Conservation (phyloP, 2,329 filamentous ascomycete species). For the Ascochyta clinopodiicola region DNA sequence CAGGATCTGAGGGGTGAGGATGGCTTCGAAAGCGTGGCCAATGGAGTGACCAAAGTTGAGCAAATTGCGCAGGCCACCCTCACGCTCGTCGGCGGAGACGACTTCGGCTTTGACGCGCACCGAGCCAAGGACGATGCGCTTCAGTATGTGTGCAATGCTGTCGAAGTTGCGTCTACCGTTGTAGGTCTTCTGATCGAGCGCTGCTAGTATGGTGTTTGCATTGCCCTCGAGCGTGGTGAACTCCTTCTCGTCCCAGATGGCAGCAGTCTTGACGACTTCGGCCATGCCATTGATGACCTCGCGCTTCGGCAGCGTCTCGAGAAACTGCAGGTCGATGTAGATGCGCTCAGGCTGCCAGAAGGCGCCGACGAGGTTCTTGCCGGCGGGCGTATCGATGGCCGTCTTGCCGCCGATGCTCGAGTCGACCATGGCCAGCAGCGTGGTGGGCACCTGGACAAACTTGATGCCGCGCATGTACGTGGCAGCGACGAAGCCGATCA, state of each 20-base stretch:
- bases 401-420: constrained; percentile 99
- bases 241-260: constrained; percentile 90
- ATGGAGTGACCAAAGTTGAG: constrained; percentile 99
- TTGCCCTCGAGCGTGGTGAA: constrained; percentile 85
- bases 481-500: constrained; percentile 96
- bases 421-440: constrained; percentile 95
- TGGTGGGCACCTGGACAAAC: constrained; percentile 96
- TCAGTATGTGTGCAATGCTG: constrained; percentile 64
- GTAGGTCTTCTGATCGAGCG: constrained; percentile 68
- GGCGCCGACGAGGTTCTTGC: constrained; percentile 93
- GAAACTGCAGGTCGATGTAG: constrained; percentile 91
- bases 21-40: constrained; percentile 94
- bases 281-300: constrained; percentile 99
- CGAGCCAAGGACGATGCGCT: constrained; percentile 79
- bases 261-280: constrained; percentile 96
- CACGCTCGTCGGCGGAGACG: constrained; percentile 91
- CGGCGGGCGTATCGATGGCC: constrained; percentile 92
- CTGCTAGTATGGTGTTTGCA: constrained; percentile 75
- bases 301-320: constrained; percentile 86
- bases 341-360: constrained; percentile 97
- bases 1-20: constrained; percentile 91
- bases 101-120: constrained; percentile 94
- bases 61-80: constrained; percentile 90
- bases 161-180: constrained; percentile 67
- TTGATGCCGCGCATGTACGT: constrained; percentile 98